Evolutionary conservation across 1,139 yeast genomes (phyloP).

Genomic region (Meyerozyma guilliermondii): DNA sequence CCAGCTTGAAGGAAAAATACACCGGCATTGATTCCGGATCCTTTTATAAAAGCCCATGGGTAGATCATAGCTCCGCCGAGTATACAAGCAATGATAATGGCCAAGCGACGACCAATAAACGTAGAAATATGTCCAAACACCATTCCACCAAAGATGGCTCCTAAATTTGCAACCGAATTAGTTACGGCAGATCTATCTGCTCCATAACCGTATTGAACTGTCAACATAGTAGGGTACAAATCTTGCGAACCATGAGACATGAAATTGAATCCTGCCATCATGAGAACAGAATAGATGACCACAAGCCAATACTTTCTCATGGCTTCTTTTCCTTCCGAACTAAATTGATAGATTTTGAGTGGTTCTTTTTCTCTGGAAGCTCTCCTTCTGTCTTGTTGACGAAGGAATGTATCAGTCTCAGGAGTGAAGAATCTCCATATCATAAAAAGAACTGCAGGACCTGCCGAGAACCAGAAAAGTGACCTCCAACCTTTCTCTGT

Average conservation of each 20-base stretch:
- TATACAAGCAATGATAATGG: slow-evolving; percentile 50
- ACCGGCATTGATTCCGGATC: slow-evolving; percentile 63
- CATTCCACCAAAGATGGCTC: slow-evolving; percentile 66
- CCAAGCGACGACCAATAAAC: slow-evolving; percentile 55
- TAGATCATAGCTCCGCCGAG: slow-evolving; percentile 63
- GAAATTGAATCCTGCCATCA: slow-evolving; percentile 46
- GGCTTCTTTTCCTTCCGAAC: slow-evolving; percentile 21
- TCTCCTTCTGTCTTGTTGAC: slow-evolving; percentile 19
- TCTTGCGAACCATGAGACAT: slow-evolving; percentile 75
- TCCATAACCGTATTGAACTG: slow-evolving; percentile 47
- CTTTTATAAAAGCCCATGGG: slow-evolving; percentile 65
- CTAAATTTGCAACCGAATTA: slow-evolving; percentile 64
- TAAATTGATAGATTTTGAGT: slow-evolving; percentile 12
- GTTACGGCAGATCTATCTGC: slow-evolving; percentile 56
- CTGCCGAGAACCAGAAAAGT: slow-evolving; percentile 40
- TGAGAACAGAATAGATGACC: slow-evolving; percentile 27
- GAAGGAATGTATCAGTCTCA: slow-evolving; percentile 33
- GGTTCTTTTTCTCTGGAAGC: slow-evolving; percentile 8
- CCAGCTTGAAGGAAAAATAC: slow-evolving; percentile 75
- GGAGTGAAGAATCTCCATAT: slow-evolving; percentile 32
- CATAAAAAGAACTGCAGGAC: slow-evolving; percentile 35
- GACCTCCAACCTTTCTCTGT: slow-evolving; percentile 35
- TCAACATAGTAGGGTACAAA: slow-evolving; percentile 60
- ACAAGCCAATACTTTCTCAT: slow-evolving; percentile 35
- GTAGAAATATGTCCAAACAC: slow-evolving; percentile 56